Evolutionary conservation across 192 early-diverging fungal species (phyloP).

Genomic region (Podochytrium sp.): DNA sequence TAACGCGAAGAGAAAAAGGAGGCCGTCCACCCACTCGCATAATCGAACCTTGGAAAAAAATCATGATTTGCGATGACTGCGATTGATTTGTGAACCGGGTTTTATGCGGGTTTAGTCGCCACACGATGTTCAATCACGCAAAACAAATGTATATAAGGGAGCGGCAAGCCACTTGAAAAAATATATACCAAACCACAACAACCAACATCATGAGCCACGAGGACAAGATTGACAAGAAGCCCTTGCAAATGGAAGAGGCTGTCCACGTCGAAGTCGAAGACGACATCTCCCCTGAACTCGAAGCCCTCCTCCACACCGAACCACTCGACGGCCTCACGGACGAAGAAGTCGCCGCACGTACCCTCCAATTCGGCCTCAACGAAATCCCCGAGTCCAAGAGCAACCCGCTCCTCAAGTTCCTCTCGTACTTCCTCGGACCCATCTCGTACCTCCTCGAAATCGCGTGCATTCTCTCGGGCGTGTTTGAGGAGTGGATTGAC

Average conservation of each 20-base stretch:
- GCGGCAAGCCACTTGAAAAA: no score
- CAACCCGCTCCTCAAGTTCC: constrained; percentile 84
- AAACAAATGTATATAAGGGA: no score
- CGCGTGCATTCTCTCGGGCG: constrained; percentile 81
- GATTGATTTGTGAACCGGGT: no score
- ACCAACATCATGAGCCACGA: neutral
- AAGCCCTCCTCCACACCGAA: constrained; percentile 73
- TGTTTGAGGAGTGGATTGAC: constrained; percentile 81
- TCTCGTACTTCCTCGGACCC: constrained; percentile 86
- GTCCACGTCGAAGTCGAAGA: constrained; percentile 47
- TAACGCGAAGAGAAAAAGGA: no score
- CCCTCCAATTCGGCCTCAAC: constrained; percentile 76
- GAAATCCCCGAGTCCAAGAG: constrained; percentile 77
- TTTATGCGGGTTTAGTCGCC: no score
- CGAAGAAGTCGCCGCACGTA: constrained; percentile 72
- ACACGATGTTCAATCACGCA: no score
- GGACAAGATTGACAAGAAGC: constrained; percentile 23
- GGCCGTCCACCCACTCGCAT: no score
- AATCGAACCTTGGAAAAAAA: no score
- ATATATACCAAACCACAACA: no score
- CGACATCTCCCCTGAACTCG: constrained; percentile 39
- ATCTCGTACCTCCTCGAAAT: constrained; percentile 91
- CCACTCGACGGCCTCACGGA: constrained; percentile 73
- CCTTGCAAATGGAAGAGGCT: constrained; percentile 33
- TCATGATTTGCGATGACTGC: no score